Percentiles rank a stretch among this genome's conserved stretches.
Conservation (phyloP, 2,329 filamentous ascomycete species). For the Pseudogymnoascus sp. region DNA sequence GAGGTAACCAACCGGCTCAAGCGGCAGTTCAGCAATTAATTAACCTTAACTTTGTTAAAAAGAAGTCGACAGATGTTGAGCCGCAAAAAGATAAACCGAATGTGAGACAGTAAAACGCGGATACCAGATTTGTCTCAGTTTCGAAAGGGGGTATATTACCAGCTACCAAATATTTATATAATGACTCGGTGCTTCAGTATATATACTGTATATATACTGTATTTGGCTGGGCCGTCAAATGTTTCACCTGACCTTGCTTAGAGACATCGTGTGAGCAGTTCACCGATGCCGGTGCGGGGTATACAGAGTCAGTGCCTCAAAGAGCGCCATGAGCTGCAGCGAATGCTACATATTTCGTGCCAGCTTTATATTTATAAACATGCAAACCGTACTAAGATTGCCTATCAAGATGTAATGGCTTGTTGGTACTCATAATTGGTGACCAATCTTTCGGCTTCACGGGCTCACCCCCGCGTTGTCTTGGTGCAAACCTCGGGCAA, state of each 20-base stretch:
- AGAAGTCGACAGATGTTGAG: neutral
- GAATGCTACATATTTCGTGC: neutral
- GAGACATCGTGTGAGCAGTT: neutral
- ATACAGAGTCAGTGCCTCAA: neutral
- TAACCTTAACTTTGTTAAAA: neutral
- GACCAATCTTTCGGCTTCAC: neutral
- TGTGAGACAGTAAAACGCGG: neutral
- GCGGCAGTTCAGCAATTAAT: neutral
- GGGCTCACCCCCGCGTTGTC: neutral
- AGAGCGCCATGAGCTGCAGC: neutral
- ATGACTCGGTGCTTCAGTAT: neutral
- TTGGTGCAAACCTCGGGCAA: neutral
- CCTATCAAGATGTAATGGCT: neutral
- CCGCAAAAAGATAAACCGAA: neutral
- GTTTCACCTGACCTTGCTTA: neutral
- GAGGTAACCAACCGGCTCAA: neutral
- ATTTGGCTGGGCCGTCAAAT: neutral
- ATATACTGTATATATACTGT: slow-evolving; percentile 3
- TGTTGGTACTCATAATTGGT: neutral
- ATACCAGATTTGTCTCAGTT: neutral
- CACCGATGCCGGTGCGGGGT: neutral
- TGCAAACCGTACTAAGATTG: neutral
- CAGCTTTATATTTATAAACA: neutral
- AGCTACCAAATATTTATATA: neutral
- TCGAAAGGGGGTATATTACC: neutral